Percentiles rank a stretch among this genome's conserved stretches.
These are phyloP conservation scores for Vitis rotundifolia DNA, from an alignment of 164 flowering plant genomes.

Conservation along the genomic window DNA sequence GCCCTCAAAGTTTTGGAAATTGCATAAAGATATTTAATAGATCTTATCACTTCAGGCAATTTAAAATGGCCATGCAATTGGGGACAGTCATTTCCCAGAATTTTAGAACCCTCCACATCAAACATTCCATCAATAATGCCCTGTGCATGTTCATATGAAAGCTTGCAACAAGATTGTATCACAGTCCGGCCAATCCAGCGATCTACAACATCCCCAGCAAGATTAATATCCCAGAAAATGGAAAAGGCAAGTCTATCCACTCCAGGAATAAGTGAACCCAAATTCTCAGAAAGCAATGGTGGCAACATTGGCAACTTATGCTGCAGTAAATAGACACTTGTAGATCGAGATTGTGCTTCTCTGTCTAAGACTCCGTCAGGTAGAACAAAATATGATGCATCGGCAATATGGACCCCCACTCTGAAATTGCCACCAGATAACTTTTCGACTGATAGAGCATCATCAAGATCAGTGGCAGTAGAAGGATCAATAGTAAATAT, in stretches of 20 bases:
- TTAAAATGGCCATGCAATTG: slow-evolving; percentile 57
- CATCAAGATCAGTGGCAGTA: slow-evolving; percentile 87
- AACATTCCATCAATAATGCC: slow-evolving; percentile 61
- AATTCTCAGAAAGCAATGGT: slow-evolving; percentile 68
- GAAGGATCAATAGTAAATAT: slow-evolving; percentile 88
- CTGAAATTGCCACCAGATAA: slow-evolving; percentile 51
- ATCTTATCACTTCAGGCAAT: slow-evolving; percentile 63
- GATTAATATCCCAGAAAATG: slow-evolving; percentile 70
- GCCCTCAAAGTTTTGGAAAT: slow-evolving; percentile 63
- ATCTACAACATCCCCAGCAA: slow-evolving; percentile 55
- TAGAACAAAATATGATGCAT: slow-evolving; percentile 79
- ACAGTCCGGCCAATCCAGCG: slow-evolving; percentile 94
- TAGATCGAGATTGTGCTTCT: slow-evolving; percentile 77
- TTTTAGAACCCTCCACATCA: slow-evolving; percentile 21
- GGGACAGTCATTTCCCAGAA: slow-evolving; percentile 34
- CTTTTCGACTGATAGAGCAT: slow-evolving; percentile 83
- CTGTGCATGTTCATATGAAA: slow-evolving; percentile 86
- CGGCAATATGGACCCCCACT: slow-evolving; percentile 93
- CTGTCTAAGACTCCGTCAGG: slow-evolving; percentile 72
- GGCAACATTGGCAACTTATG: slow-evolving; percentile 87
- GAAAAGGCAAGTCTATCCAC: slow-evolving; percentile 84
- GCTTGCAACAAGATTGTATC: slow-evolving; percentile 85
- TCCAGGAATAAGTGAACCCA: slow-evolving; percentile 88
- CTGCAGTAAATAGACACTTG: slow-evolving; percentile 66
- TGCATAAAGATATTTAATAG: slow-evolving; percentile 57